Evolutionary conservation across 257 asterid genomes (phyloP).

Genomic region (Apocynum venetum): DNA sequence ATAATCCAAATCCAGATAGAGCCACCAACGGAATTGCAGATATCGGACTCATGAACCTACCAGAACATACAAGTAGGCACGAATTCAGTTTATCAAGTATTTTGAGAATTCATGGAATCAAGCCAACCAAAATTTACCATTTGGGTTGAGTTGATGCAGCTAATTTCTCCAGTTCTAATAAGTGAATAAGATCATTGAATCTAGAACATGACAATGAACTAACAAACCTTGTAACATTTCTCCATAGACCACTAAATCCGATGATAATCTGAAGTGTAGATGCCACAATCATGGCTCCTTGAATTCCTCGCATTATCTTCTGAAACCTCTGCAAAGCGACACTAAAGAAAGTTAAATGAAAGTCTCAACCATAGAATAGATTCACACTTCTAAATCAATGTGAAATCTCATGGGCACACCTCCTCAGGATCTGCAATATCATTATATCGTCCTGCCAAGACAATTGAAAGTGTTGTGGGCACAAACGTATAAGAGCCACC

Average conservation of each 20-base stretch:
- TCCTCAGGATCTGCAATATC: constrained; percentile 51
- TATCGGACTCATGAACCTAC: constrained; percentile 80
- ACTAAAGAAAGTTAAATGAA: constrained; percentile 11
- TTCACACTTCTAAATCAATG: not conserved
- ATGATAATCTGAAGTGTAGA: constrained; percentile 80
- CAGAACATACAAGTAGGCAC: constrained; percentile 5
- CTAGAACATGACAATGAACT: not conserved
- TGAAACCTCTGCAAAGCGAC: constrained; percentile 53
- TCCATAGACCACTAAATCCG: constrained; percentile 95
- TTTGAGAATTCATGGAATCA: not conserved
- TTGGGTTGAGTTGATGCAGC: not conserved
- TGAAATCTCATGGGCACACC: constrained; percentile 33
- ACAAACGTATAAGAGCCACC: constrained; percentile 83
- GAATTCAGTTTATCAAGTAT: not conserved
- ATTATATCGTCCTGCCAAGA: constrained; percentile 70
- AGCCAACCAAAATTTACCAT: not conserved
- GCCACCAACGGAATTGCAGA: constrained; percentile 79
- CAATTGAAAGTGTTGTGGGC: constrained; percentile 80
- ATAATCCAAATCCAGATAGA: constrained; percentile 84
- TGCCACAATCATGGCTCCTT: constrained; percentile 89
- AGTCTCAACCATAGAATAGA: not conserved
- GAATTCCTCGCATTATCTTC: constrained; percentile 76
- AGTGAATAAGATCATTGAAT: not conserved
- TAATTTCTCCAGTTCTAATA: not conserved
- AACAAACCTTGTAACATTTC: constrained; percentile 66